Base-by-base conservation (phyloP, 2,329 filamentous ascomycete genomes). In the Xylariaceae sp. region DNA sequence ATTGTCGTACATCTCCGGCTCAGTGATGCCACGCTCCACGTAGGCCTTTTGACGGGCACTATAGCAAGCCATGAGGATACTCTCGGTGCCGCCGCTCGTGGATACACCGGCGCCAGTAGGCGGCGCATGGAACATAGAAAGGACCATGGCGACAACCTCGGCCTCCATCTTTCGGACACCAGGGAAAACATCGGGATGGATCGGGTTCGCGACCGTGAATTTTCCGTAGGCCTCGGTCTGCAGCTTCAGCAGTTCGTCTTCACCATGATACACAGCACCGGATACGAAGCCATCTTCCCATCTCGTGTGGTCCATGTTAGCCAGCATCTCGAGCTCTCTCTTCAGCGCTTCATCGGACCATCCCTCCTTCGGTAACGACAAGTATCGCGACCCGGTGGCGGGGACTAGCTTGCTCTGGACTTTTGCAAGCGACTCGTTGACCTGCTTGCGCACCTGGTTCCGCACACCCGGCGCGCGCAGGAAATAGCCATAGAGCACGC, bases 121-220 rank as follows among this genome's bases (percentile, higher is more conserved):
- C 2, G 94, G 94, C 7, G 89, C 92, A 74, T 96, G 90, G 80
- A 97, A 99, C 73, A 99, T 78, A 50, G 84, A 83, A 62, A 96
- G 78, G 35, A 95, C 92, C 93, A 99, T 99, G 65, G 92, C 89
- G 55, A 99, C 94, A 62, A 99, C 80, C 78, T 99, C 94, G 50
- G 94, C 93, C 79, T 99, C 94, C 94, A 99, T 99, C 83, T 99
- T 99, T 69, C 94, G 82, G 55, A 99, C 92, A 34, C 93, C 94
- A 13, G 94, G 94, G 77, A 99, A 99, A 49, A 99, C 93, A 76
- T 99, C 94, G 5, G 94, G 94, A 74, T 99, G 94, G 67, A 99
- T 94, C 2, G 94, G 94, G 74, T 99, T 99, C 45, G 92, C 84
- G 35, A 99, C 94, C 54, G 92, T 93, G 73, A 99, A 99, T 74